Conservation (phyloP, 2,329 filamentous ascomycete genomes). For the Cadophora sp. region DNA sequence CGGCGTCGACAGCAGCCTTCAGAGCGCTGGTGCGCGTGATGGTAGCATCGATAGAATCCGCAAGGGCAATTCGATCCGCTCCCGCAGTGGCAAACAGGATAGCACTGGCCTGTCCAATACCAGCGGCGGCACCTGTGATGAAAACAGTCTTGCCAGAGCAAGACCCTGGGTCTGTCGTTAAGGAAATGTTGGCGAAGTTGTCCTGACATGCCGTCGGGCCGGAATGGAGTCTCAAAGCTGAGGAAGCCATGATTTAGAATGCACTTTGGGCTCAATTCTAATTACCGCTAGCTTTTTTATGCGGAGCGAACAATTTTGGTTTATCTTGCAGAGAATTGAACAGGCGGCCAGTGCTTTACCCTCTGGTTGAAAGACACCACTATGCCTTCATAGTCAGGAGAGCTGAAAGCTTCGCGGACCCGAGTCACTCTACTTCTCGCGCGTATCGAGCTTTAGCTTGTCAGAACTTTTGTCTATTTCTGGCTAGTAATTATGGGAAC, state of each 20-base stretch:
- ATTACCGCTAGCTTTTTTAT: conserved; percentile 2
- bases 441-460: not conserved
- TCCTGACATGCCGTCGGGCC: not conserved
- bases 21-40: not conserved
- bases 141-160: not conserved
- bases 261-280: not conserved
- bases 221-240: not conserved
- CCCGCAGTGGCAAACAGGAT: not conserved
- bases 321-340: not conserved
- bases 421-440: conserved; percentile 1
- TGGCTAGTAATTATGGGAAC: not conserved
- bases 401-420: not conserved
- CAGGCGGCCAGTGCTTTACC: not conserved
- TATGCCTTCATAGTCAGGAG: conserved; percentile 1
- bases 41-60: not conserved
- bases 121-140: conserved; percentile 1
- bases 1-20: not conserved
- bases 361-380: conserved; percentile 3
- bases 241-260: not conserved
- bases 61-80: conserved; percentile 1
- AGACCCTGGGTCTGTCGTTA: not conserved
- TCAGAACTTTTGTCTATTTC: conserved; percentile 1
- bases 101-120: conserved; percentile 1
- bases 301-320: not conserved
- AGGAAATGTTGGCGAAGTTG: not conserved